Conservation (phyloP, 805 yeast genomes). For the Candida verbasci region DNA sequence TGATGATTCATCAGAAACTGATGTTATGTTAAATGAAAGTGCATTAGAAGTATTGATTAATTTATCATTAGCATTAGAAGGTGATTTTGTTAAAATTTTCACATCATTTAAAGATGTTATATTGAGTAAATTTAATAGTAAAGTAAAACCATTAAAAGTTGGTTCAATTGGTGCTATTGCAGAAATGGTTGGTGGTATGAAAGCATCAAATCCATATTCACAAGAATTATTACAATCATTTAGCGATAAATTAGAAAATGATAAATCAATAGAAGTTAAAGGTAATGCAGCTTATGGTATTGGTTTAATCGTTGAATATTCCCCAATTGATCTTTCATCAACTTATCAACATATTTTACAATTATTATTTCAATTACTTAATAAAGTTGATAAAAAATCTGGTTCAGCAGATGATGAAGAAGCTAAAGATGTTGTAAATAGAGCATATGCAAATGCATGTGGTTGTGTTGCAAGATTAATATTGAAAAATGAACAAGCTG, state of each 20-base stretch:
- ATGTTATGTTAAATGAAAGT: slow-evolving; percentile 73
- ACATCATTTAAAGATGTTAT: slow-evolving; percentile 65
- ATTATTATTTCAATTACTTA: slow-evolving; percentile 73
- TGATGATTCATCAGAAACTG: slow-evolving; percentile 43
- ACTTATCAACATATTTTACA: slow-evolving; percentile 69
- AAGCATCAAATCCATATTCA: slow-evolving; percentile 58
- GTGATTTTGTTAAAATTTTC: slow-evolving; percentile 73
- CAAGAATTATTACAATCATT: slow-evolving; percentile 70
- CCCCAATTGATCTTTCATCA: slow-evolving; percentile 54
- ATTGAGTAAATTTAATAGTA: slow-evolving; percentile 51
- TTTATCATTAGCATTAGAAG: slow-evolving; percentile 71
- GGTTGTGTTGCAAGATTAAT: slow-evolving; percentile 96
- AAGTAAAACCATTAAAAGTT: slow-evolving; percentile 68
- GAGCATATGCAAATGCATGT: slow-evolving; percentile 90
- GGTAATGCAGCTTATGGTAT: slow-evolving; percentile 96
- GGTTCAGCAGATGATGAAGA: slow-evolving; percentile 55
- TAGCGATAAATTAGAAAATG: slow-evolving; percentile 63
- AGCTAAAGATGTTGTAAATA: slow-evolving; percentile 69
- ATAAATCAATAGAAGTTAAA: slow-evolving; percentile 80
- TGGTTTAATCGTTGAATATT: slow-evolving; percentile 64
- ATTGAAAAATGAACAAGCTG: slow-evolving; percentile 60
- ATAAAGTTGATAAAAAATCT: slow-evolving; percentile 55
- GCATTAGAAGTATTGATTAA: slow-evolving; percentile 82
- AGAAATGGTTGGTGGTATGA: slow-evolving; percentile 77
- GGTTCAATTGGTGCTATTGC: slow-evolving; percentile 87